Evolutionary conservation across 257 asterid genomes (phyloP), one percentile per base, ranked within the genome.

Genomic region (Nicotiana attenuata): DNA sequence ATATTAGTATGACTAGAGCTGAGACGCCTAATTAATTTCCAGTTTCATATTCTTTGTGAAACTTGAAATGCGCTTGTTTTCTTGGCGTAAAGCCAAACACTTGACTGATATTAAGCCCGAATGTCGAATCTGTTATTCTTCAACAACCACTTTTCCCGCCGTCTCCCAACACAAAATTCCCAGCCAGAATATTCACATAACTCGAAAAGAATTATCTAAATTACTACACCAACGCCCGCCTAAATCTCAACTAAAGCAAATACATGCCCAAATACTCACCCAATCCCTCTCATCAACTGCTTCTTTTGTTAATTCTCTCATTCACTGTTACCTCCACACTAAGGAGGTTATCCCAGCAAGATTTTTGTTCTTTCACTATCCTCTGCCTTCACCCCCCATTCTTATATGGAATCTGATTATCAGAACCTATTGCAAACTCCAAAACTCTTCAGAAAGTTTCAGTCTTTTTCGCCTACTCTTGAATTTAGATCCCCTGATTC

Each of bases 361-460:
- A 81, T 76, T 69, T 81, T 55, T 94, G 80, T 87, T 93, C 82
- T 53, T 87, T 35, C 65, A 83, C 64, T 84, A 87, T 38, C 97
- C 94, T 68, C 78, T 83, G 82, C 84, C 88, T 76, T 68, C 97
- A 35, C 93, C 96, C 3, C 89, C 96, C 26, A 79, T 88, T 79
- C 83, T 92, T 45, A 28, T 94, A 87, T 94, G 97, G 97, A 94
- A 93, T 81, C 85, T 91, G 76, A 78, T 91, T 83, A 93, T 92
- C 80, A 88, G 91, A 38, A 93, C 93, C 5, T 89, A 88, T 85
- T 89, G 92, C 8, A 94, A 92, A 85, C 38, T 86, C 65, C 89
- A 28, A 31, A 47, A 80, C 81, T 88, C 89, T 61, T 80, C 80
- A 2, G 92, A 90, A 67, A 77, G 97, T 84, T 80, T 92, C 81